Base-by-base conservation (phyloP, 768 basidiomycete species). In the Kwoniella sp. region DNA sequence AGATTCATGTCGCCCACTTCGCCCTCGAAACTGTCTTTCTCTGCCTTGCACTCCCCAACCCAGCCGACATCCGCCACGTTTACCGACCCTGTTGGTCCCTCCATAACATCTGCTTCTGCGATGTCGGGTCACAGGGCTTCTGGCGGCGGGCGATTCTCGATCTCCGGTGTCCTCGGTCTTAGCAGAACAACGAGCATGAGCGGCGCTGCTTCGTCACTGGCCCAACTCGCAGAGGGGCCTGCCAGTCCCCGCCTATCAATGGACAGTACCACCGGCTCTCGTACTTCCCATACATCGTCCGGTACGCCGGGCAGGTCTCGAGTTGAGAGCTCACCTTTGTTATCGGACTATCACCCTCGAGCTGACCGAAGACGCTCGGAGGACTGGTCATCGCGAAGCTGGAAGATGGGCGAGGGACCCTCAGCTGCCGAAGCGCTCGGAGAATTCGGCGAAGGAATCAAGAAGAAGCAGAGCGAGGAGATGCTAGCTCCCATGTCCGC, bases 321-420 rank as follows among this genome's bases (percentile, higher is more conserved):
- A 30, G 37, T 61, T n/a, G 66, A 71, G 31, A 67, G 66, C 51
- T 65, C 62, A 12, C 69, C 69, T 13, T 52, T 65, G 38, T 17
- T 45, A 3, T 9, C 41, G 41, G 41, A 45, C 41, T 17, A 17
- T 34, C 41, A 45, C 20, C 41, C 41, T 45, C 41, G 41, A 45
- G 34, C 57, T 20, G 63, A 58, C 29, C 54, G 76, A 31, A 57
- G 76, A 9, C 66, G 61, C 29, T 66, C 63, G 1, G 76, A 78
- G 58, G 74, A 75, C 53, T 78, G 76, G 76, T 68, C 72, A 11
- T 47, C 58, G 0, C 58, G 60, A 53, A 65, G 58, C 41, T 75
- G 76, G 74, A 67, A 73, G 25, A 72, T 70, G 68, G 76, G 76
- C 22, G 65, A 73, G 51, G 76, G 74, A 0, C 76, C 74, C 13